Conservation (phyloP, 768 basidiomycete species). For the Lentinula lateritia region DNA sequence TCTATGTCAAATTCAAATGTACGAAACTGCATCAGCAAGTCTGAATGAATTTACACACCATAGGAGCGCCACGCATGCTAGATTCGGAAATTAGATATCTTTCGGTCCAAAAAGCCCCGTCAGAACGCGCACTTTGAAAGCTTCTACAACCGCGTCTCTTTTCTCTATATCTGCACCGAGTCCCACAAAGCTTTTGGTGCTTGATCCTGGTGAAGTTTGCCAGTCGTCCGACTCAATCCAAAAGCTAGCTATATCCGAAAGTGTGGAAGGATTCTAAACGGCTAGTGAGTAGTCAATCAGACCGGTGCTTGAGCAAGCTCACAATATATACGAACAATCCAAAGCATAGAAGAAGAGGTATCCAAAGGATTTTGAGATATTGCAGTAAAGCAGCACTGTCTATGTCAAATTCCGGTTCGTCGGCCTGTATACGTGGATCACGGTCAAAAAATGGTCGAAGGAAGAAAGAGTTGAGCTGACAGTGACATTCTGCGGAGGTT, state of each 20-base stretch:
- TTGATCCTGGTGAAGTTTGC: slow-evolving; percentile 18
- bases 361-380: slow-evolving; percentile 10
- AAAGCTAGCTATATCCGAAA: slow-evolving; percentile 14
- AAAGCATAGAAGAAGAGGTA: slow-evolving; percentile 7
- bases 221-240: slow-evolving; percentile 39
- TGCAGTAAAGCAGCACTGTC: slow-evolving; percentile 8
- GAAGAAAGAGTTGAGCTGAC: not conserved
- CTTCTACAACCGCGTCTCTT: slow-evolving; percentile 66
- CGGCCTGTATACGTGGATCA: not conserved
- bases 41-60: slow-evolving; percentile 38
- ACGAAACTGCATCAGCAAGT: not conserved
- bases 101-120: not conserved
- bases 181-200: slow-evolving; percentile 8
- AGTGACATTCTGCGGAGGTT: not conserved
- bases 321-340: slow-evolving; percentile 8
- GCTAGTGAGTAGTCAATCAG: not conserved
- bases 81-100: slow-evolving; percentile 4
- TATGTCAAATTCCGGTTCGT: slow-evolving; percentile 8
- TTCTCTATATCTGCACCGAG: slow-evolving; percentile 52
- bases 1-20: slow-evolving; percentile 36
- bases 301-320: not conserved
- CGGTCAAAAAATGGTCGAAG: not conserved
- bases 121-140: slow-evolving; percentile 63
- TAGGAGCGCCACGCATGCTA: slow-evolving; percentile 87
- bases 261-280: slow-evolving; percentile 9